Evolutionary conservation across 345 rosid species (phyloP).

Genomic region (Boechera retrofracta): DNA sequence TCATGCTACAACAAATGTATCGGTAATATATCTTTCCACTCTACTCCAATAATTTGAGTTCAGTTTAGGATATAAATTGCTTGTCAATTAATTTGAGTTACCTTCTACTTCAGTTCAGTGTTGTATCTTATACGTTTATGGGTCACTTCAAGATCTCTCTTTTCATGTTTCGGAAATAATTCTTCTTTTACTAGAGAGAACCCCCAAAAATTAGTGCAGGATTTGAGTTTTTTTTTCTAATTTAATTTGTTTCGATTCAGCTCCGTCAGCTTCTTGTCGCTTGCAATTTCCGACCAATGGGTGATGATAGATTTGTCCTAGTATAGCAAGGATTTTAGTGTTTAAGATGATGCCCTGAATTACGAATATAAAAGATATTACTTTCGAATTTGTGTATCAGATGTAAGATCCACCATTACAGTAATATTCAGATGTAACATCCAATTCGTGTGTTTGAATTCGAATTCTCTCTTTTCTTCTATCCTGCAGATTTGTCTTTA

Average conservation of each 20-base stretch:
- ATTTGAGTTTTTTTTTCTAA: not conserved
- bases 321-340: not conserved
- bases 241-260: not conserved
- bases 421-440: conserved; percentile 9
- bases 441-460: conserved; percentile 19
- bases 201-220: not conserved
- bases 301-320: not conserved
- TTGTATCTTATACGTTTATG: not conserved
- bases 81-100: not conserved
- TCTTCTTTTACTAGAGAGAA: not conserved
- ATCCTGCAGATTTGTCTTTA: conserved; percentile 23
- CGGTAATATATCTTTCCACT: not conserved
- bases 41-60: not conserved
- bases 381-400: not conserved
- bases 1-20: not conserved
- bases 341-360: not conserved
- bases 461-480: conserved; percentile 5
- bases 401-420: conserved; percentile 17
- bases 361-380: too few species aligned
- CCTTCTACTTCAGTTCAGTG: not conserved
- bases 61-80: not conserved
- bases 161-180: not conserved
- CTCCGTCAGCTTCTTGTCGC: not conserved
- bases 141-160: conserved; percentile 1
- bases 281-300: not conserved